These are phyloP conservation scores for Pisolithus albus DNA, from an alignment of 768 basidiomycete species.

Conservation along the genomic window DNA sequence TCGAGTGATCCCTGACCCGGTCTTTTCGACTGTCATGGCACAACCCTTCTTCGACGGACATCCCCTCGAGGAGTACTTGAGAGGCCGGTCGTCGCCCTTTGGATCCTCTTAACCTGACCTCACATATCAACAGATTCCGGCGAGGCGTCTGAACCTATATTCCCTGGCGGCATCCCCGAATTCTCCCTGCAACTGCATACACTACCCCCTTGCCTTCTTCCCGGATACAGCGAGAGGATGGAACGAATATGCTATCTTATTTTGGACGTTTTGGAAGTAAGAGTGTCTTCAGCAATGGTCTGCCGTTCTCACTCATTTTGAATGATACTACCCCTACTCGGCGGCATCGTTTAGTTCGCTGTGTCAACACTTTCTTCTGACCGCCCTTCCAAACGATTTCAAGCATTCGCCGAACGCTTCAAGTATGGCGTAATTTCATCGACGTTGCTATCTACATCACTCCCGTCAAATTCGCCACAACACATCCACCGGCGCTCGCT, in stretches of 20 bases:
- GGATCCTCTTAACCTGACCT: neutral
- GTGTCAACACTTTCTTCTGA: slow-evolving; percentile 31
- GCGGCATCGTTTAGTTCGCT: slow-evolving; percentile 27
- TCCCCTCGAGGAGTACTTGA: slow-evolving; percentile 66
- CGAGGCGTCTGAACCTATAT: slow-evolving; percentile 45
- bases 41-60: slow-evolving; percentile 74
- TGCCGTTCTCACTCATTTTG: neutral
- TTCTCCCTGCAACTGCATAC: slow-evolving; percentile 20
- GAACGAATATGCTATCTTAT: slow-evolving; percentile 22
- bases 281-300: slow-evolving; percentile 8
- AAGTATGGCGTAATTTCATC: slow-evolving; percentile 82
- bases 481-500: slow-evolving; percentile 26
- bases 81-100: slow-evolving; percentile 35
- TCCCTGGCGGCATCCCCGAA: slow-evolving; percentile 45
- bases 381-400: slow-evolving; percentile 30
- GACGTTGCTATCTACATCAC: slow-evolving; percentile 56
- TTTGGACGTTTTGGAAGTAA: slow-evolving; percentile 31
- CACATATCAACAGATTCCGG: slow-evolving; percentile 44
- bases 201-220: slow-evolving; percentile 3
- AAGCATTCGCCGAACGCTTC: slow-evolving; percentile 68
- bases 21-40: slow-evolving; percentile 44
- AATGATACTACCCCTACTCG: slow-evolving; percentile 5
- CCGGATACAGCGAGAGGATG: slow-evolving; percentile 18
- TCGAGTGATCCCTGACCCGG: slow-evolving; percentile 9
- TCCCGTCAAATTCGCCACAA: slow-evolving; percentile 35